These are phyloP conservation scores for Papilionanthe hybrid DNA, from an alignment of 116 monocot species.

Conservation along the genomic window DNA sequence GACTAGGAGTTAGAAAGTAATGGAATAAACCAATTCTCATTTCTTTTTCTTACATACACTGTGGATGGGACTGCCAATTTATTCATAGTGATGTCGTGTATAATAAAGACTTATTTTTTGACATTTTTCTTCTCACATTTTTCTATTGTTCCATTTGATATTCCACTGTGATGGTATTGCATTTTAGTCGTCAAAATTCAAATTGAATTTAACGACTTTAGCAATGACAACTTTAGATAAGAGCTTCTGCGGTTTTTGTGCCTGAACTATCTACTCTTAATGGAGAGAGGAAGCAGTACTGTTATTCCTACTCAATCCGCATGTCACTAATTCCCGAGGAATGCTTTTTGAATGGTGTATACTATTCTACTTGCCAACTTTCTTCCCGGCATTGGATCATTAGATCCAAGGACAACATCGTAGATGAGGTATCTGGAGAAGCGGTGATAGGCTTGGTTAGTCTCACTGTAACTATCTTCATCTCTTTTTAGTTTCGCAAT, in stretches of 20 bases:
- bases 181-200: background rate
- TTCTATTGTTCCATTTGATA: too few relatives aligned
- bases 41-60: background rate
- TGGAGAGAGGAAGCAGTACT: constrained; percentile 20
- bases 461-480: background rate
- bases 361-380: constrained; percentile 75
- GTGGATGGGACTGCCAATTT: background rate
- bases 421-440: constrained; percentile 50
- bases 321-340: constrained; percentile 68
- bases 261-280: constrained; percentile 54
- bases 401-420: constrained; percentile 34
- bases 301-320: constrained; percentile 72
- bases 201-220: background rate
- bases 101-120: background rate
- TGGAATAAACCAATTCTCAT: too few relatives aligned
- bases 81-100: background rate
- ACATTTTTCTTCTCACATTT: background rate
- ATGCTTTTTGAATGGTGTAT: constrained; percentile 53
- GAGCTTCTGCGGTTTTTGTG: constrained; percentile 76
- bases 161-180: too few relatives aligned
- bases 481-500: background rate
- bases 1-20: background rate
- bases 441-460: constrained; percentile 81
- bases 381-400: constrained; percentile 75
- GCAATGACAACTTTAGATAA: constrained; percentile 33